Base-by-base conservation (phyloP, 768 basidiomycete genomes). In the Lactarius hengduanensis region DNA sequence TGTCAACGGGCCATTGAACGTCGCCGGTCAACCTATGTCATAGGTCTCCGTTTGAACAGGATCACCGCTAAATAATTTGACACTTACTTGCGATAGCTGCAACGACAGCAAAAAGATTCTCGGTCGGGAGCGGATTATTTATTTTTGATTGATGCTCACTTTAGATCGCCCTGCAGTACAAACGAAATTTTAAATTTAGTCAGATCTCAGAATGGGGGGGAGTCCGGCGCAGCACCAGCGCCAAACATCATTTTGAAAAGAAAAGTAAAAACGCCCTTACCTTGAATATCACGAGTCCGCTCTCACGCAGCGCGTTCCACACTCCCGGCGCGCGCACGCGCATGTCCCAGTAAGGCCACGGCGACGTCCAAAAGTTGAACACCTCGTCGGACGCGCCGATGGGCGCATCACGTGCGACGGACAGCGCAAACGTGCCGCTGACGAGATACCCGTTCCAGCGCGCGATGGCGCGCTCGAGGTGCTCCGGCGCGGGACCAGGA, bases 271-370 rank as follows among this genome's bases (percentile, higher is more conserved):
- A 6, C 15, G 1, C 11, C n/a, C 11, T 34, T 57, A 88, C 90
- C 81, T 96, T 96, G 80, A 96, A 94, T 64, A 96, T 83, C 3
- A 94, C 92, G 9, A 96, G 78, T 9, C 82, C 81, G 67, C 90
- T 82, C 16, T 74, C 75, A 57, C 78, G 78, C 56, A 96, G 74
- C 43, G 77, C 76, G 2, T 76, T 71, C 76, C 84, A 85, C 15
- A 91, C 76, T 36, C 77, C 77, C 0, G 80, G 80, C 1, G 85
- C 86, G 22, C 79, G 79, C 22, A 74, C 73, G 64, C 82, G 74
- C 85, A 92, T 83, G 69, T 91, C 80, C 88, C 90, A 92, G 72
- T 91, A 94, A 20, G 90, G 87, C 73, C 81, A 84, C 0, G 87
- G 86, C 18, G 82, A 79, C 0, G 90, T 92, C 92, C 92, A 90